Base-by-base conservation (phyloP, 768 basidiomycete genomes). In the Serendipita sp. region DNA sequence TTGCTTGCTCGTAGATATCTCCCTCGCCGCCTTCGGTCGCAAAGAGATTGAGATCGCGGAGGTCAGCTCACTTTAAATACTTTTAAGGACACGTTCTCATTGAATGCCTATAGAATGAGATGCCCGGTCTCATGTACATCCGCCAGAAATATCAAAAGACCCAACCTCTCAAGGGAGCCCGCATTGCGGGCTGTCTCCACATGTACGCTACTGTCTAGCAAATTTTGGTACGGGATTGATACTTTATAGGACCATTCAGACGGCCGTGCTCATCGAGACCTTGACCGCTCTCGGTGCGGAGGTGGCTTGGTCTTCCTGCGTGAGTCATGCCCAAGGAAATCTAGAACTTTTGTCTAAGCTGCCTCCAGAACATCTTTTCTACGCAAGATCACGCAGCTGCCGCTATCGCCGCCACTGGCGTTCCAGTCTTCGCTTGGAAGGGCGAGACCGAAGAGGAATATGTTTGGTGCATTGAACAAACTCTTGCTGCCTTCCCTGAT, bases 401-500 rank as follows among this genome's bases (percentile, higher is more conserved):
- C 67, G 96, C 90, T 67, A 97, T 97, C 67, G 95, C 95, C 67
- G 95, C 93, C 17, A 98, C 96, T 64, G 95, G 95, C 68, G 90
- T 98, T 62, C 96, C 96, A 67, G 96, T 98, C 70, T 99, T 84
- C 71, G 96, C 96, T 43, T 99, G 96, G 96, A 99, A 99, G 79
- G 96, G 96, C 63, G 96, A 99, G 79, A 94, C 94, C 50, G 96
- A 98, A 72, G 96, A 97, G 75, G 96, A 99, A 73, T 98, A 97
- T 77, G 71, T 75, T 67, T 99, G 96, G 96, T 98, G 94, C 74
- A 91, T 99, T 68, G 92, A 98, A 71, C 96, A 99, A 77, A 89
- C 90, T 51, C 74, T 99, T 67, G 74, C 82, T 67, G 89, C 83
- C n/a, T 99, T 99, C 82, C 76, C 85, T 26, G 83, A 77, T 65